Conservation (phyloP, 2,329 filamentous ascomycete species). For the Trichoderma pleuroti region DNA sequence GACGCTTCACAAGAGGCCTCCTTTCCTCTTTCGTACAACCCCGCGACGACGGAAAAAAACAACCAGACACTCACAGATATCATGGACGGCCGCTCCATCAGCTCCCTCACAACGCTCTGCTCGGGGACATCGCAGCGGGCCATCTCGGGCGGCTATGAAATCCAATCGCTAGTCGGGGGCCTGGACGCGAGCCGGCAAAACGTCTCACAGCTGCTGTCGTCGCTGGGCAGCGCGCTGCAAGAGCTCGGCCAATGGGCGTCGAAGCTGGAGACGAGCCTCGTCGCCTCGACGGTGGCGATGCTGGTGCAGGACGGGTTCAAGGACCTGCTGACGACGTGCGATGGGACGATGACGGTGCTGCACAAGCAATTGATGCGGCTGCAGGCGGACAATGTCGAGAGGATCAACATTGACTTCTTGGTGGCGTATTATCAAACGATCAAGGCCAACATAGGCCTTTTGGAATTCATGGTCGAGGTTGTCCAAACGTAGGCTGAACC, state of each 20-base stretch:
- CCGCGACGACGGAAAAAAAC: neutral
- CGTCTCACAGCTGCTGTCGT: slow-evolving; percentile 25
- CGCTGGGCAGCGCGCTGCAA: slow-evolving; percentile 26
- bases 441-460: slow-evolving; percentile 1
- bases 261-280: slow-evolving; percentile 28
- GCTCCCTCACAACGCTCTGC: slow-evolving; percentile 32
- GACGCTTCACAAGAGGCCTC: neutral
- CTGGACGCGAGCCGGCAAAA: slow-evolving; percentile 19
- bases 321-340: slow-evolving; percentile 30
- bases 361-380: slow-evolving; percentile 36
- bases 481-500: slow-evolving; percentile 24
- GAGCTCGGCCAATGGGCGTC: slow-evolving; percentile 27
- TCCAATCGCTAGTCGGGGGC: slow-evolving; percentile 27
- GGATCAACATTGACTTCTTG: slow-evolving; percentile 29
- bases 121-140: slow-evolving; percentile 31
- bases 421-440: slow-evolving; percentile 25
- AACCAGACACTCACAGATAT: neutral
- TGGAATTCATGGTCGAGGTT: slow-evolving; percentile 25
- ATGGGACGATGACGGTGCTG: slow-evolving; percentile 28
- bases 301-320: slow-evolving; percentile 30
- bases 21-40: no score
- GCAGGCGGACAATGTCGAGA: slow-evolving; percentile 25
- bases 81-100: slow-evolving; percentile 36
- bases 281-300: slow-evolving; percentile 29
- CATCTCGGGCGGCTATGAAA: slow-evolving; percentile 30